Percentiles rank a stretch among this genome's conserved stretches.
Conservation (phyloP, 257 asterid species). For the Fraxinus excelsior region DNA sequence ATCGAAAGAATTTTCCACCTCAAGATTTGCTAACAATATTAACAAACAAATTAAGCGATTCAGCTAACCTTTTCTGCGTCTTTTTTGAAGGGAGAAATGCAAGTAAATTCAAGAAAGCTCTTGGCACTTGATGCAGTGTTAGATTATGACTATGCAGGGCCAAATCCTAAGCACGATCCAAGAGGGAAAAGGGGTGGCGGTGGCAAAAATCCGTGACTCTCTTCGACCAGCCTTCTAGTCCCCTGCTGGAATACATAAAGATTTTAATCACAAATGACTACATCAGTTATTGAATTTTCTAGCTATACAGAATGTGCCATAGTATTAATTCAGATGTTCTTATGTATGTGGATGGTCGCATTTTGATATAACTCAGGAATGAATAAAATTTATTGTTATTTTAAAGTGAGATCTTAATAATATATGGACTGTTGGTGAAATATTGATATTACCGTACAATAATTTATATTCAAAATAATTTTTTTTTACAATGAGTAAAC, state of each 20-base stretch:
- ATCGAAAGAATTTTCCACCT: neutral
- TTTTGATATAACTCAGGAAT: neutral
- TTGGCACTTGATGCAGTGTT: slow-evolving; percentile 34
- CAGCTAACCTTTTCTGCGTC: neutral
- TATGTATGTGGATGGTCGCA: slow-evolving; percentile 19
- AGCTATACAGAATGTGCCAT: slow-evolving; percentile 18
- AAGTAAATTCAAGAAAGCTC: slow-evolving; percentile 52
- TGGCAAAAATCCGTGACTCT: slow-evolving; percentile 47
- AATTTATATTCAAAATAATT: too few species aligned
- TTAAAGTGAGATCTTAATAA: neutral
- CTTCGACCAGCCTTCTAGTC: neutral
- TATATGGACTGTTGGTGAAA: too few species aligned
- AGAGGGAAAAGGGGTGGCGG: slow-evolving; percentile 64
- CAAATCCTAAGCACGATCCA: slow-evolving; percentile 77
- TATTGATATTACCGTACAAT: too few species aligned
- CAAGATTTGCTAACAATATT: neutral
- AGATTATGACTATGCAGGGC: slow-evolving; percentile 74
- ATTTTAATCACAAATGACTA: slow-evolving; percentile 18
- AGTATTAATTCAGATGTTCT: slow-evolving; percentile 21
- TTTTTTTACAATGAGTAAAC: too few species aligned
- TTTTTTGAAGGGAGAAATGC: slow-evolving; percentile 24
- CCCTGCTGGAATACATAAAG: neutral
- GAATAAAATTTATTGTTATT: slow-evolving; percentile 17
- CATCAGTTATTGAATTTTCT: slow-evolving; percentile 16
- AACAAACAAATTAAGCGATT: neutral